Evolutionary conservation across 768 basidiomycete species (phyloP), one percentile per base, ranked within the genome.

Genomic region (Saitozyma sp.): DNA sequence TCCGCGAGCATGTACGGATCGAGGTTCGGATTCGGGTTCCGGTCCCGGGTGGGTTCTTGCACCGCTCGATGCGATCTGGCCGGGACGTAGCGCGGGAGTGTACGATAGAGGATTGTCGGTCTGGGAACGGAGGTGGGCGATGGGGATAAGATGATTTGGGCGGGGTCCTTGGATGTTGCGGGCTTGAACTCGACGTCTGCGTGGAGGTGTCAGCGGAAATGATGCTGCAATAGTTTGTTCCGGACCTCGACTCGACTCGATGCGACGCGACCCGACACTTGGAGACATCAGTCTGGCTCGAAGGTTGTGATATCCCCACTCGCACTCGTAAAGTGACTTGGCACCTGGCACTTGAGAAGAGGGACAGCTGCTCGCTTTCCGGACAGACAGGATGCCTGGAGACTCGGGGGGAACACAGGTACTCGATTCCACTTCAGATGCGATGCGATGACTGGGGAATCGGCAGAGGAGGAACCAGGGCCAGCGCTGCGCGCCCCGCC

Each of bases 61-160:
- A 59, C 56, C n/a, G 51, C 9, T 52, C 13, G 13, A 56, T 46
- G n/a, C 45, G 45, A 17, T 13, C n/a, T 17, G 1, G 58, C 16
- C 17, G 63, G 38, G 9, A 50, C 20, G 37, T 69, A 67, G 6
- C 74, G 48, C 10, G 72, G 71, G 14, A 76, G 43, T 10, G 74
- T 76, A 0, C 74, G 65, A 56, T 73, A 76, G 38, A 76, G 61
- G 39, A 73, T 65, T 4, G 66, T 65, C 9, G 65, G 38, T 50
- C 59, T 65, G 2, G 74, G 66, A n/a, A 51, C 39, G 40, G 53
- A 37, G 29, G 42, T 40, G 7, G 60, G 53, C 16, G 58, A 55
- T 3, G 69, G 17, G 5, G 68, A 66, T 7, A 75, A 50, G 37
- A 62, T 48, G n/a, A 69, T 16, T 3, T 70, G 66, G 9, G 69